These are phyloP conservation scores for Oryza glaberrima DNA, from an alignment of 176 grass and related monocot genomes.

Conservation along the genomic window DNA sequence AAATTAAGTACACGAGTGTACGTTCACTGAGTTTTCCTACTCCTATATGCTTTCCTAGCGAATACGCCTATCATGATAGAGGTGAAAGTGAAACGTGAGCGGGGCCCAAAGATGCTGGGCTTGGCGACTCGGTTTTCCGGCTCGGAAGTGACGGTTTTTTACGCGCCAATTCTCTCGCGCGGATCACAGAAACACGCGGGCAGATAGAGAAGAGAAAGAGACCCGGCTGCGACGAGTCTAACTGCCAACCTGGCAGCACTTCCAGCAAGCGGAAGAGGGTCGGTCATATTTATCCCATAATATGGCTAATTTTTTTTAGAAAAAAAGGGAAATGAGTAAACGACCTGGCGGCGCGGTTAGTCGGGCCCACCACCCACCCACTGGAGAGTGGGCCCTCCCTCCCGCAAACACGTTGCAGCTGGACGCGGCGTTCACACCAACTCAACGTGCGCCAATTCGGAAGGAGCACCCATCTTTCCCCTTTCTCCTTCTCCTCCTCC, in stretches of 20 bases:
- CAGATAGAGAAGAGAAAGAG: no score
- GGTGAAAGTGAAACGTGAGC: not conserved
- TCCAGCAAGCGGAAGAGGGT: not conserved
- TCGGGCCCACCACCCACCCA: not conserved
- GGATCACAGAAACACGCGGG: no score
- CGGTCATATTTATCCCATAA: not conserved
- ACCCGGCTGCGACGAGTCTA: no score
- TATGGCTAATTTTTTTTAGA: not conserved
- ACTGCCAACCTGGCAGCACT: no score
- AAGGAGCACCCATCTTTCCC: not conserved
- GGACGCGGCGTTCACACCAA: slow-evolving; percentile 19
- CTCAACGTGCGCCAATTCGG: slow-evolving; percentile 35
- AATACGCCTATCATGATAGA: no score
- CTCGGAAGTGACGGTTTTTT: not conserved
- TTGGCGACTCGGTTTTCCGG: not conserved
- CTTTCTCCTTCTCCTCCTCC: not conserved
- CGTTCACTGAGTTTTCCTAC: no score
- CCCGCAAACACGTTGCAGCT: not conserved
- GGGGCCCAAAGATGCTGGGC: no score
- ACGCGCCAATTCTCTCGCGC: not conserved
- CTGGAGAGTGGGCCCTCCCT: slow-evolving; percentile 27
- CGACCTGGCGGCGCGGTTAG: no score
- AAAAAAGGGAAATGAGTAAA: not conserved
- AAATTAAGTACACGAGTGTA: no score
- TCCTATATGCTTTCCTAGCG: no score